Conservation (phyloP, 148 eudicot species). For the Polygonum maritimum region DNA sequence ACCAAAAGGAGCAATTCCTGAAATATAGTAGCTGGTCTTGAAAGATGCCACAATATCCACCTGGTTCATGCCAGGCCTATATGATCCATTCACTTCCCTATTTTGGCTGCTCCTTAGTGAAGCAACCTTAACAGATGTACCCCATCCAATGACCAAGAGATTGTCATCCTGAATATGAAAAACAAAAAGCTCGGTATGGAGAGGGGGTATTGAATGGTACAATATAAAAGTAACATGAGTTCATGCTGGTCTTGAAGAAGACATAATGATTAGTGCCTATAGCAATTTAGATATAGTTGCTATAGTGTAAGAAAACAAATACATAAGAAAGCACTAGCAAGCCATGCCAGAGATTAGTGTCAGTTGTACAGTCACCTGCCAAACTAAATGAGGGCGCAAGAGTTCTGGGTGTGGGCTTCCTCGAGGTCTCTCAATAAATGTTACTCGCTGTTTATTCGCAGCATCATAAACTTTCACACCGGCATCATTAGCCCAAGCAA, state of each 20-base stretch:
- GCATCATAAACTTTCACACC: conserved; percentile 95
- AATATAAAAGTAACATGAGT: background rate
- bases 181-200: conserved; percentile 8
- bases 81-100: conserved; percentile 49
- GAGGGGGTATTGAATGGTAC: conserved; percentile 16
- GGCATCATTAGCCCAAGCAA: conserved; percentile 97
- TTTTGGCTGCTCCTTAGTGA: conserved; percentile 46
- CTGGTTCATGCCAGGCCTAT: conserved; percentile 43
- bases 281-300: background rate
- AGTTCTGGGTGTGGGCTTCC: conserved; percentile 96
- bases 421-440: conserved; percentile 90
- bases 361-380: conserved; percentile 58
- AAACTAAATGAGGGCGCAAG: conserved; percentile 86
- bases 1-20: conserved; percentile 96
- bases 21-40: conserved; percentile 82
- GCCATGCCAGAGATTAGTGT: background rate
- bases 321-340: background rate
- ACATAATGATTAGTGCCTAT: background rate
- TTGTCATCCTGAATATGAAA: conserved; percentile 65
- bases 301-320: background rate
- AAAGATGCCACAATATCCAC: conserved; percentile 98
- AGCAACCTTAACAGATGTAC: conserved; percentile 87
- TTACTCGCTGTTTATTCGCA: conserved; percentile 70
- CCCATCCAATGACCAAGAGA: conserved; percentile 97
- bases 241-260: conserved; percentile 4